Percentiles rank a stretch among this genome's conserved stretches.
These are phyloP conservation scores for Forsythia suspensa DNA, from an alignment of 257 asterid genomes.

Conservation along the genomic window DNA sequence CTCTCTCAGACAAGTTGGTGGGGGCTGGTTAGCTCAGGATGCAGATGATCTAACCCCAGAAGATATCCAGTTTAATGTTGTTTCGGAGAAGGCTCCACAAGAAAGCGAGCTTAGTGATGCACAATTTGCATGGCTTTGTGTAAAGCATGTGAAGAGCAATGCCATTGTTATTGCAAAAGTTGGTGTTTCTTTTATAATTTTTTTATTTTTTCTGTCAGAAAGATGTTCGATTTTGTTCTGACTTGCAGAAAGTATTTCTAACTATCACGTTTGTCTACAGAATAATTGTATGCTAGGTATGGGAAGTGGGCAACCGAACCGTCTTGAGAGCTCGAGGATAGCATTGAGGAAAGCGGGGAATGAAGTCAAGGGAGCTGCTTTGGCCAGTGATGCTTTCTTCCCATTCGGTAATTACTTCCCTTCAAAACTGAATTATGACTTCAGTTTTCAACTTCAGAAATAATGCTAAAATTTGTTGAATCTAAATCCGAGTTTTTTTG, in stretches of 20 bases:
- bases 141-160: conserved; percentile 96
- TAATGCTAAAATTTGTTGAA: not conserved
- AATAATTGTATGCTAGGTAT: conserved; percentile 85
- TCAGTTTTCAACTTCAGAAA: not conserved
- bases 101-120: conserved; percentile 80
- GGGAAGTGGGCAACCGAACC: conserved; percentile 99
- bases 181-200: not conserved
- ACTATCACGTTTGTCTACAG: conserved; percentile 32
- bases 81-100: conserved; percentile 62
- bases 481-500: not conserved
- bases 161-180: conserved; percentile 95
- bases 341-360: conserved; percentile 89
- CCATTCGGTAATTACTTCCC: conserved; percentile 70
- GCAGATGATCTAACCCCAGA: conserved; percentile 92
- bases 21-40: conserved; percentile 97
- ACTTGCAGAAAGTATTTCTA: not conserved
- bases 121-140: conserved; percentile 89
- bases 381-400: conserved; percentile 98
- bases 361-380: conserved; percentile 89
- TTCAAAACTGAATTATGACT: not conserved
- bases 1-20: conserved; percentile 93
- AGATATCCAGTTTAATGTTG: conserved; percentile 66
- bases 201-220: not conserved
- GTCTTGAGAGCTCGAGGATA: conserved; percentile 87
- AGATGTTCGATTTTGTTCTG: conserved; percentile 6